These are phyloP conservation scores for Angomonas deanei DNA, from an alignment of 208 protist species.

Conservation along the genomic window DNA sequence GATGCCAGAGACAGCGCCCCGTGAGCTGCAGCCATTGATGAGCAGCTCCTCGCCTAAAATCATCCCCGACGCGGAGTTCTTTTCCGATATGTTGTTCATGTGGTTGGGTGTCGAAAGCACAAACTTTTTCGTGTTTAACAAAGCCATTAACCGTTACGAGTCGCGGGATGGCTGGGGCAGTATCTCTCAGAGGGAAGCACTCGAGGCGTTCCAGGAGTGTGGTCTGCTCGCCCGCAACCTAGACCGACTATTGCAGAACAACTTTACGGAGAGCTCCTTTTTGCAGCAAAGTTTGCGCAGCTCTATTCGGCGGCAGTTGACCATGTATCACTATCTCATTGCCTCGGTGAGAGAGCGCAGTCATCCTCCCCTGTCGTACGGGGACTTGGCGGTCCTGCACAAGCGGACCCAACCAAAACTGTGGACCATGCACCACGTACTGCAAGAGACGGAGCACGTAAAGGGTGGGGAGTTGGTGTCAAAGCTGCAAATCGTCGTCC, in stretches of 20 bases:
- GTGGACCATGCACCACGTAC: slow-evolving; percentile 38
- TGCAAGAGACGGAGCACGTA: slow-evolving; percentile 40
- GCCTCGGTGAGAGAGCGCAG: slow-evolving; percentile 39
- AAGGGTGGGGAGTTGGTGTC: slow-evolving; percentile 59
- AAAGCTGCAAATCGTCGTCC: slow-evolving; percentile 35
- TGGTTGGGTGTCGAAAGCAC: slow-evolving; percentile 52
- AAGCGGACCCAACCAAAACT: slow-evolving; percentile 57
- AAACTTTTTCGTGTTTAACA: slow-evolving; percentile 32
- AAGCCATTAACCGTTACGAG: slow-evolving; percentile 16
- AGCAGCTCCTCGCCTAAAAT: not conserved
- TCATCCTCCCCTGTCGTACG: slow-evolving; percentile 22
- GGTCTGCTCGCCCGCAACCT: slow-evolving; percentile 36
- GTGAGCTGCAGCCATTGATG: not conserved
- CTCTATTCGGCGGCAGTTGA: slow-evolving; percentile 44
- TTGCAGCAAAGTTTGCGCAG: slow-evolving; percentile 54
- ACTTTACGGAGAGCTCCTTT: slow-evolving; percentile 31
- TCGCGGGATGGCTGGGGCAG: slow-evolving; percentile 17
- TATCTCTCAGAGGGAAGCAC: slow-evolving; percentile 24
- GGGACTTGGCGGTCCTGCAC: slow-evolving; percentile 48
- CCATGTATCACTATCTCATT: slow-evolving; percentile 59
- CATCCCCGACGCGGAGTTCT: slow-evolving; percentile 32
- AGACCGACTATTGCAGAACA: slow-evolving; percentile 25
- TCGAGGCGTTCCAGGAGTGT: slow-evolving; percentile 31
- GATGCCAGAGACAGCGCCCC: not conserved
- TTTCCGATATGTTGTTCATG: slow-evolving; percentile 58